Percentiles rank a stretch among this genome's conserved stretches.
phyloP scores from a whole-genome alignment of 2,329 filamentous ascomycete genomes.

The Neurospora crassa region DNA sequence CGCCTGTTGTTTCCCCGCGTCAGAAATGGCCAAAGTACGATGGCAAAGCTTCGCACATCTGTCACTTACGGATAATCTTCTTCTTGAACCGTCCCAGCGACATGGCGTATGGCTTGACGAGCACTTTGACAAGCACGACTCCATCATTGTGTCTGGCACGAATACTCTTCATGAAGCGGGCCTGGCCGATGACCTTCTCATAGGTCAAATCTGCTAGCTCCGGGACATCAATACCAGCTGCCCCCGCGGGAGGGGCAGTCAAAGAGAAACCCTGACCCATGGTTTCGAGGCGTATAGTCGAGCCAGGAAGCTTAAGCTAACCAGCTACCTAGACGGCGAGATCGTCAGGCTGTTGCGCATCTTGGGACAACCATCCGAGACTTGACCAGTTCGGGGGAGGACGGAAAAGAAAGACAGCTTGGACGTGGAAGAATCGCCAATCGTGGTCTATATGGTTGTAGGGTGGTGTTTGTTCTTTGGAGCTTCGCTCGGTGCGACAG shows the following conservation, averaged over 20 bases:
- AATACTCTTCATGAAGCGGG: conserved; percentile 94
- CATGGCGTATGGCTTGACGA: conserved; percentile 86
- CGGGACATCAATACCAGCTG: conserved; percentile 85
- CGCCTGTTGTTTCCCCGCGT: conserved; percentile 41
- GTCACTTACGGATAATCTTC: conserved; percentile 57
- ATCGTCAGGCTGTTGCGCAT: conserved; percentile 10
- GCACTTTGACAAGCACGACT: conserved; percentile 85
- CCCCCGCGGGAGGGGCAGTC: conserved; percentile 81
- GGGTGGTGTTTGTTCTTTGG: background rate
- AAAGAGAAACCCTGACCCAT: conserved; percentile 98
- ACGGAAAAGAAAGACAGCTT: background rate
- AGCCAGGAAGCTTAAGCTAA: conserved; percentile 2
- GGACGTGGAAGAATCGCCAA: background rate
- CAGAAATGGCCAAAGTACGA: background rate
- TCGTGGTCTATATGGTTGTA: background rate
- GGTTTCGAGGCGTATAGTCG: conserved; percentile 14
- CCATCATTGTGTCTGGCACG: conserved; percentile 84
- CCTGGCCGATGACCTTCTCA: conserved; percentile 84
- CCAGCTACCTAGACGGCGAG: conserved; percentile 14
- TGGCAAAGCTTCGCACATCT: background rate
- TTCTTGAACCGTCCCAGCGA: conserved; percentile 71
- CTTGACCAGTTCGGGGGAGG: background rate
- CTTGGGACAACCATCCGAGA: conserved; percentile 7
- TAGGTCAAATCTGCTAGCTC: conserved; percentile 86
- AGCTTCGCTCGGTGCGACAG: background rate